Evolutionary conservation across 495 filamentous ascomycete species (phyloP).

Genomic region (Penicillium pulvis): DNA sequence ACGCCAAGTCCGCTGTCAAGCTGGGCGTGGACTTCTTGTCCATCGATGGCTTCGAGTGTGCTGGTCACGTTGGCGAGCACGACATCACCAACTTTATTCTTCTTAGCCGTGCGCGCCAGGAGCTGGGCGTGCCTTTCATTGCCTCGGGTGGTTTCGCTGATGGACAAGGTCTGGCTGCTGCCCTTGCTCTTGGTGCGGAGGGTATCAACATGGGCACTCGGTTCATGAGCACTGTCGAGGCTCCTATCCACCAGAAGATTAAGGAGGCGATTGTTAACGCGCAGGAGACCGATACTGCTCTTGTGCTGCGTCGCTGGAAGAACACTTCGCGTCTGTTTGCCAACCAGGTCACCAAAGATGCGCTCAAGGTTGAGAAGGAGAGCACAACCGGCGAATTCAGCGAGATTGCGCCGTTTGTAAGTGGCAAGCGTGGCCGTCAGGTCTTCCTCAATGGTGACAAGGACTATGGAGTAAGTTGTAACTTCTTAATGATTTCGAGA

Average conservation of each 20-base stretch:
- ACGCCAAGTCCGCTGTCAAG: constrained; percentile 89
- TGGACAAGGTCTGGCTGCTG: constrained; percentile 89
- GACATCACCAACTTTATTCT: constrained; percentile 99
- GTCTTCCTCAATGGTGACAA: constrained; percentile 92
- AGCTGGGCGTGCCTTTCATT: constrained; percentile 86
- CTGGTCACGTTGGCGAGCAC: constrained; percentile 91
- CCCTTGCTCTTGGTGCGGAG: constrained; percentile 86
- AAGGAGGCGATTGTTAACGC: constrained; percentile 90
- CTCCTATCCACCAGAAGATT: constrained; percentile 89
- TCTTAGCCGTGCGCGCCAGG: constrained; percentile 80
- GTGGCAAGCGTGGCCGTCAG: constrained; percentile 86
- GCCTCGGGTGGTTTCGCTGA: constrained; percentile 95
- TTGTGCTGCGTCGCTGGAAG: constrained; percentile 87
- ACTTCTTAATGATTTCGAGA: background rate
- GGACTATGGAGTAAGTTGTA: constrained; percentile 76
- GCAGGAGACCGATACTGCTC: constrained; percentile 84
- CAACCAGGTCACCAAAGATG: constrained; percentile 84
- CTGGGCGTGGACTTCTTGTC: constrained; percentile 95
- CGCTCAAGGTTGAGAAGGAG: constrained; percentile 79
- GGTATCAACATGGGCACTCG: constrained; percentile 95
- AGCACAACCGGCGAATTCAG: constrained; percentile 86
- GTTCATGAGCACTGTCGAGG: constrained; percentile 92
- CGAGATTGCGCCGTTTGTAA: constrained; percentile 87
- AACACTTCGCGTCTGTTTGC: constrained; percentile 88
- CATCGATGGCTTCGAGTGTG: constrained; percentile 98